These are phyloP conservation scores for Eremochloa ophiuroides DNA, from an alignment of 176 grass and related monocot species.

Conservation along the genomic window DNA sequence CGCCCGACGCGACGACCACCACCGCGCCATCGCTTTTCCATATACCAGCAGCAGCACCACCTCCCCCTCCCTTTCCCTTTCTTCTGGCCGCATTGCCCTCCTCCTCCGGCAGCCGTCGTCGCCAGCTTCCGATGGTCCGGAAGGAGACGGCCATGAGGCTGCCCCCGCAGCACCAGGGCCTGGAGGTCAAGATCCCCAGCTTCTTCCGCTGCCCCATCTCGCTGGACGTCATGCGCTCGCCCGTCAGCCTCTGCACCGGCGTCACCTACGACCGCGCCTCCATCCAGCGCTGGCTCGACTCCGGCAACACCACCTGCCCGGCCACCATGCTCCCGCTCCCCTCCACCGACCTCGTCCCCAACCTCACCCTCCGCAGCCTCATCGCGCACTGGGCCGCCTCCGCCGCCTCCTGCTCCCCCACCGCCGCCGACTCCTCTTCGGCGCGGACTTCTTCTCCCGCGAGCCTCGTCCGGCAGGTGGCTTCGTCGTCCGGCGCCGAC, in stretches of 20 bases:
- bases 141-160: slow-evolving; percentile 42
- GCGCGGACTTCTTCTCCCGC: not conserved
- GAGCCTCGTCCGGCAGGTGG: slow-evolving; percentile 39
- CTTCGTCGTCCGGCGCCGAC: slow-evolving; percentile 22
- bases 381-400: slow-evolving; percentile 67
- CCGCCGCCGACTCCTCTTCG: not conserved
- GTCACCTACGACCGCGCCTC: slow-evolving; percentile 93
- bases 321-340: slow-evolving; percentile 76
- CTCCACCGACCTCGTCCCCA: slow-evolving; percentile 68
- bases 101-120: not conserved
- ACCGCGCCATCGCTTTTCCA: not conserved
- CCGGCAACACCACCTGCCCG: slow-evolving; percentile 84
- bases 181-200: slow-evolving; percentile 77
- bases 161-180: slow-evolving; percentile 27
- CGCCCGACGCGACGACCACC: not conserved
- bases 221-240: slow-evolving; percentile 93
- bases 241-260: slow-evolving; percentile 93
- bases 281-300: slow-evolving; percentile 89
- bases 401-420: slow-evolving; percentile 36
- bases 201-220: slow-evolving; percentile 96
- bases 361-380: slow-evolving; percentile 77
- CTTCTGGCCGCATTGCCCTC: slow-evolving; percentile 21
- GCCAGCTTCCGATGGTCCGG: slow-evolving; percentile 23
- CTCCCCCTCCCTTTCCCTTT: not conserved
- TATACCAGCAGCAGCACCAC: slow-evolving; percentile 6